phyloP scores from a whole-genome alignment of 176 grass and related monocot species.

The sorghum (Sorghum bicolor) region DNA sequence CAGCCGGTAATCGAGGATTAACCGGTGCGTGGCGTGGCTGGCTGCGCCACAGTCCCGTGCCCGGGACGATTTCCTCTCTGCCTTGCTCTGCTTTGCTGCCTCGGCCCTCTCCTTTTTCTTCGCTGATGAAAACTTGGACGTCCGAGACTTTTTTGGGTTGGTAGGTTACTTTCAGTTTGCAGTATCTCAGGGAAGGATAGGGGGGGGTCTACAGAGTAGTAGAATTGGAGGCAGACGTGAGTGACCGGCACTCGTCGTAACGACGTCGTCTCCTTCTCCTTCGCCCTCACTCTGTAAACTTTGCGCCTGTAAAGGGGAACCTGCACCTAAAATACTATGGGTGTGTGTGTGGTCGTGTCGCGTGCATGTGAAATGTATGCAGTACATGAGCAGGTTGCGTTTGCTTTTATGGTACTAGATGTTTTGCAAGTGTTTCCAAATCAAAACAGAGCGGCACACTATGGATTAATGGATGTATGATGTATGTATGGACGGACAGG shows the following conservation, averaged over 20 bases:
- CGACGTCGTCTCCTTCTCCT: background rate
- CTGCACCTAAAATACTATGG: background rate
- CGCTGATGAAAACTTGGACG: background rate
- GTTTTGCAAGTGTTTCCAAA: constrained; percentile 1
- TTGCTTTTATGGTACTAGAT: background rate
- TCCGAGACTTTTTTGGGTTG: background rate
- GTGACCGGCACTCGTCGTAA: constrained; percentile 5
- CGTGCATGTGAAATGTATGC: background rate
- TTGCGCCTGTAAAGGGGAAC: constrained; percentile 8
- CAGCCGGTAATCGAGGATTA: background rate
- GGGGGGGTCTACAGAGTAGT: background rate
- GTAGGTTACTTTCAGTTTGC: constrained; percentile 3
- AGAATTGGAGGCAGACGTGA: background rate
- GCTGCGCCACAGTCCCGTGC: constrained; percentile 30
- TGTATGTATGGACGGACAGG: too few relatives aligned
- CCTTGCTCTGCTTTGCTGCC: background rate
- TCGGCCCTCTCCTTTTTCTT: background rate
- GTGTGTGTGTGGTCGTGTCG: background rate
- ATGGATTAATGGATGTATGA: too few relatives aligned
- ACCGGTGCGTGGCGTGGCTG: background rate
- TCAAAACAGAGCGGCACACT: background rate
- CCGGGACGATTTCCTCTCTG: too few relatives aligned
- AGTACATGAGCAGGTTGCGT: background rate
- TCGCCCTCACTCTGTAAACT: background rate
- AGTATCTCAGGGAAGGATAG: background rate